Evolutionary conservation across 768 basidiomycete genomes (phyloP).

Genomic region (Calvatia gigantea): DNA sequence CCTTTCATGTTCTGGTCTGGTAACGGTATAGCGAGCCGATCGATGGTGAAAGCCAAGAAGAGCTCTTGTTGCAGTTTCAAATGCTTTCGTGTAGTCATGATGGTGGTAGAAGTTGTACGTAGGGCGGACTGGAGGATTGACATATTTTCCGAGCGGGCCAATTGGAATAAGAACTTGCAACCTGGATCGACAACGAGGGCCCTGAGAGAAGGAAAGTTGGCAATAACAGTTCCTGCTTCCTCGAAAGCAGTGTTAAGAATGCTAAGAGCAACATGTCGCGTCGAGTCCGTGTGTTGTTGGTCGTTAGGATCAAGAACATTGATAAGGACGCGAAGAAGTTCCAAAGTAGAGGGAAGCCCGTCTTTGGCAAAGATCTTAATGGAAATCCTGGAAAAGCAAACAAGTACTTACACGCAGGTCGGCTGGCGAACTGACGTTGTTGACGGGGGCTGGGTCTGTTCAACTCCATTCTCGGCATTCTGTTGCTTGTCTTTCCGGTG

Average conservation of each 20-base stretch:
- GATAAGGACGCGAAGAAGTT: constrained; percentile 90
- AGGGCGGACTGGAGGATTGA: constrained; percentile 76
- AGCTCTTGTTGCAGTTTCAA: constrained; percentile 95
- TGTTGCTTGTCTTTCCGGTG: constrained; percentile 5
- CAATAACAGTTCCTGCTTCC: constrained; percentile 72
- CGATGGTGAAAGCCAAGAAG: constrained; percentile 91
- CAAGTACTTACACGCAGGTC: constrained; percentile 38
- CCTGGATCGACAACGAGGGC: constrained; percentile 81
- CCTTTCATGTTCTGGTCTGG: constrained; percentile 27
- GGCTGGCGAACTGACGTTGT: constrained; percentile 25
- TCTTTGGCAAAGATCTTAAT: constrained; percentile 39
- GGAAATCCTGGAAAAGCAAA: neutral
- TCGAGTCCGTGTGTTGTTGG: constrained; percentile 94
- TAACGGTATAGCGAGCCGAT: constrained; percentile 72
- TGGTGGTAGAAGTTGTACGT: constrained; percentile 82
- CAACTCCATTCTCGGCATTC: constrained; percentile 13
- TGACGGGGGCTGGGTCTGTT: constrained; percentile 19
- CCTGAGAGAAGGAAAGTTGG: constrained; percentile 73
- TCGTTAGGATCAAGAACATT: constrained; percentile 95
- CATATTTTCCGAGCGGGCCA: constrained; percentile 87
- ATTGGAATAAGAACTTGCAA: constrained; percentile 96
- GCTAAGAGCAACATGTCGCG: constrained; percentile 82
- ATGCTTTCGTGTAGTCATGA: constrained; percentile 80
- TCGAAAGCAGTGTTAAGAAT: constrained; percentile 89
- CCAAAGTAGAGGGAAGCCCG: constrained; percentile 89